Conservation (phyloP, 495 filamentous ascomycete species). For the Barbatosphaeria neglecta region DNA sequence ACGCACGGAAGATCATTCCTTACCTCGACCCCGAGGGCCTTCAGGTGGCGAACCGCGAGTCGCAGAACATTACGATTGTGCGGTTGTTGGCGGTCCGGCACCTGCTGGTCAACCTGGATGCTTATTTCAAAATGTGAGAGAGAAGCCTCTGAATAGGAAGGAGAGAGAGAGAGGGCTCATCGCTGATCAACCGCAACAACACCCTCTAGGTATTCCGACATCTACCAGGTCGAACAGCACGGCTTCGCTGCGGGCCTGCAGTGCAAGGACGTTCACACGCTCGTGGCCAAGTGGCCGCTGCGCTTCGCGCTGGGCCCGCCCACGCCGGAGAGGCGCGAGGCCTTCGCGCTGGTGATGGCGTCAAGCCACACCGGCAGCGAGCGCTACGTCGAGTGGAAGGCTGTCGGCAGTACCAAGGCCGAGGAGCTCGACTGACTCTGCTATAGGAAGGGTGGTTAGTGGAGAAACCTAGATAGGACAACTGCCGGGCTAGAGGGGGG, state of each 20-base stretch:
- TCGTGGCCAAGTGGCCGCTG: conserved; percentile 27
- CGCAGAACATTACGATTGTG: too few relatives aligned
- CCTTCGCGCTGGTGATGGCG: conserved; percentile 14
- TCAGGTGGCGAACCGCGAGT: too few relatives aligned
- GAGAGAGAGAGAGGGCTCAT: too few relatives aligned
- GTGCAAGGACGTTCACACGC: conserved; percentile 19
- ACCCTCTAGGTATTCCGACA: background rate
- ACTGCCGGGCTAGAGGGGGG: too few relatives aligned
- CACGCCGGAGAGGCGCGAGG: conserved; percentile 18
- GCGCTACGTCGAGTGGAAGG: conserved; percentile 26
- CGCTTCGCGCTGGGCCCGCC: conserved; percentile 14
- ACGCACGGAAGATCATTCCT: too few relatives aligned
- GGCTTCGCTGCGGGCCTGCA: conserved; percentile 1
- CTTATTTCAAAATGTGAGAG: too few relatives aligned
- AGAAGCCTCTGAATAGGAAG: too few relatives aligned
- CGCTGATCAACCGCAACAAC: background rate
- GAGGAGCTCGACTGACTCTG: background rate
- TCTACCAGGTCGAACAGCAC: background rate
- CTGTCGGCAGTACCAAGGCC: background rate
- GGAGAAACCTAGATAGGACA: too few relatives aligned
- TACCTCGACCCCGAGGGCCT: too few relatives aligned
- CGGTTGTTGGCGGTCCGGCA: too few relatives aligned
- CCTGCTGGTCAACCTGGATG: too few relatives aligned
- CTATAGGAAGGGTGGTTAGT: too few relatives aligned
- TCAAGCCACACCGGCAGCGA: conserved; percentile 10